Base-by-base conservation (phyloP, 441 rosid genomes). In the Brassica balearica region DNA sequence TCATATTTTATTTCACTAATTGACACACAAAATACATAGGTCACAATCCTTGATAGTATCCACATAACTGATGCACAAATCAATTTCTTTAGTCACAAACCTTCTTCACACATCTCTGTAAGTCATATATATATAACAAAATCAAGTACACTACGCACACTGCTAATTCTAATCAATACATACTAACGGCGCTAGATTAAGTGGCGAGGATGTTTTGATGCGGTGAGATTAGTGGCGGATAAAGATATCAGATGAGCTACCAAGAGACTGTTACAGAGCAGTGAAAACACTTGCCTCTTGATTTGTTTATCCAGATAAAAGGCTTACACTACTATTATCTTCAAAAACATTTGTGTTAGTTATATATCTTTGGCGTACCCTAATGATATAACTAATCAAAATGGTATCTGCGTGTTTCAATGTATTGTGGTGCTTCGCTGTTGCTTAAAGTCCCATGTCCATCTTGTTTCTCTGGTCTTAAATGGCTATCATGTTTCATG, bases 251-350 rank as follows among this genome's bases (percentile, higher is more conserved):
- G 59, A 67, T 67, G 72, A 41, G 77, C 56, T 12, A 15, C 41
- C 65, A 66, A 11, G 6, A 23, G 32, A 36, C 0, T 66, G 78
- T 74, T 74, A 71, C 29, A 2, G 23, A 0, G 72, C 58, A 36
- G 72, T 74, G 9, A 6, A n/a, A 55, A 8, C 11, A 58, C 46
- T 59, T 58, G 78, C 61, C 32, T 75, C 27, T 25, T 67, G 68
- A 6, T n/a, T 65, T 29, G 11, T 36, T 10, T 74, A 20, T 55
- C 25, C 51, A 6, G 0, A 41, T 41, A 41, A 8, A 53, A 14
- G 9, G 64, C 70, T 38, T 10, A 23, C 1, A 41, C 27, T 23
- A 75, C 72, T 4, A 0, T 0, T 6, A 67, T 56, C 59, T 23
- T 75, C 20, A 67, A 41, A 67, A 4, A 12, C 43, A 67, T 75